Base-by-base conservation (phyloP, 2,329 filamentous ascomycete species). In the Teratosphaeriaceae sp. region DNA sequence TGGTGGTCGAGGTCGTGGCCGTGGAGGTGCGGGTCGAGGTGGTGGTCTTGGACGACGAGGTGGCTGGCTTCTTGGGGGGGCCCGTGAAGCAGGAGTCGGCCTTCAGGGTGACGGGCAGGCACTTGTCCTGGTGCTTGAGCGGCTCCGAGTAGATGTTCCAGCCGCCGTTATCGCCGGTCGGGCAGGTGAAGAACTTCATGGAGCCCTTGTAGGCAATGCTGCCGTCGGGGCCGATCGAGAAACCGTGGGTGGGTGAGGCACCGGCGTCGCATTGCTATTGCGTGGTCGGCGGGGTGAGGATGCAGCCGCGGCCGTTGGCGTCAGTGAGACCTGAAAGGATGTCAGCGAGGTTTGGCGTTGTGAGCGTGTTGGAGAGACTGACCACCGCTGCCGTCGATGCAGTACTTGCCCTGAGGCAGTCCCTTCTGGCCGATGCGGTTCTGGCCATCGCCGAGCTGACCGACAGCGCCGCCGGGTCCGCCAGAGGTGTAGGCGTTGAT, bases 391-490 rank as follows among this genome's bases (percentile, higher is more conserved):
- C 67, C 66, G 48, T 72, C 67, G 52, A 83, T 70, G 44, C 71
- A 79, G 58, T 76, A 84, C 7, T 70, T 66, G 12, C 70, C 70
- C 23, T 36, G 69, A 56, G 3, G 64, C 16, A 54, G 41, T 11
- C 43, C 44, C 16, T 29, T 42, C 37, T 74, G 73, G 27, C 75
- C 74, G 34, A 81, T 70, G 38, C 78, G 72, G 54, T 72, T 74
- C 64, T 84, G 80, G 7, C 82, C 81, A 58, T 82, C 77, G 40
- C 48, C 54, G 27, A 84, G 68, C 57, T 84, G 75, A 9, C 77
- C 79, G 31, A 84, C 65, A 3, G 66, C 58, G n/a, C 79, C 77
- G 22, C 69, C 66, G 26, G 53, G 49, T 6, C 51, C 54, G 21
- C 51, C 52, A 26, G 22, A 23, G 31, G 12, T 38, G 33, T 43